Conservation (phyloP, 805 yeast species). For the Ogataea angusta region DNA sequence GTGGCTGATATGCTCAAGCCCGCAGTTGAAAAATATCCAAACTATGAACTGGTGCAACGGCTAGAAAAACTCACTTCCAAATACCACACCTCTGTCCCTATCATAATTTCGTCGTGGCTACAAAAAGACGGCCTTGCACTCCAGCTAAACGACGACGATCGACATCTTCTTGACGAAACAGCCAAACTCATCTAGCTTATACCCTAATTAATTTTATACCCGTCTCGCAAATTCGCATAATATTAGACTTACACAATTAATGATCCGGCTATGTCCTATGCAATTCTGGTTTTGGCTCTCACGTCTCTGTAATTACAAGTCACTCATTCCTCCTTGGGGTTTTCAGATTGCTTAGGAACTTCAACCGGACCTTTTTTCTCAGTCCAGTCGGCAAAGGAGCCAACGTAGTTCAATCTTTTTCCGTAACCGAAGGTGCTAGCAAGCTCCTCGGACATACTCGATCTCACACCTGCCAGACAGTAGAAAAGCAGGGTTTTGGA, state of each 20-base stretch:
- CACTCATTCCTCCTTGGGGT: slow-evolving; percentile 7
- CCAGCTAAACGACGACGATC: slow-evolving; percentile 16
- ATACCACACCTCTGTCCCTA: slow-evolving; percentile 25
- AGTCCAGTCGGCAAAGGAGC: slow-evolving; percentile 87
- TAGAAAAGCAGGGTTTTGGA: slow-evolving; percentile 80
- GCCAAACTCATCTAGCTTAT: neutral
- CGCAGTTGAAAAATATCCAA: slow-evolving; percentile 1
- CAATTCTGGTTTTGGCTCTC: neutral
- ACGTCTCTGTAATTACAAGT: neutral
- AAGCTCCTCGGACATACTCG: slow-evolving; percentile 84
- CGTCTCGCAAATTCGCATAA: slow-evolving; percentile 4
- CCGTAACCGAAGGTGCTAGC: slow-evolving; percentile 88
- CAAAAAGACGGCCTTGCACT: slow-evolving; percentile 5
- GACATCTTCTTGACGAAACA: slow-evolving; percentile 16
- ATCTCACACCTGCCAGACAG: slow-evolving; percentile 91
- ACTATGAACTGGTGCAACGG: slow-evolving; percentile 19
- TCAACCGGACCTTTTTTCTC: slow-evolving; percentile 37
- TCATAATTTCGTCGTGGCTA: slow-evolving; percentile 23
- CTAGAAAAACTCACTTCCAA: slow-evolving; percentile 22
- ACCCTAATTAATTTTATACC: neutral
- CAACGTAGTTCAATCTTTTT: slow-evolving; percentile 79
- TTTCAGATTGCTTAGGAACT: slow-evolving; percentile 10
- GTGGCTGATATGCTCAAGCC: slow-evolving; percentile 14
- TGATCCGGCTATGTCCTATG: neutral
- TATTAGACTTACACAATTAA: slow-evolving; percentile 1